Base-by-base conservation (phyloP, 495 filamentous ascomycete genomes). In the Penicillium riverlandense region DNA sequence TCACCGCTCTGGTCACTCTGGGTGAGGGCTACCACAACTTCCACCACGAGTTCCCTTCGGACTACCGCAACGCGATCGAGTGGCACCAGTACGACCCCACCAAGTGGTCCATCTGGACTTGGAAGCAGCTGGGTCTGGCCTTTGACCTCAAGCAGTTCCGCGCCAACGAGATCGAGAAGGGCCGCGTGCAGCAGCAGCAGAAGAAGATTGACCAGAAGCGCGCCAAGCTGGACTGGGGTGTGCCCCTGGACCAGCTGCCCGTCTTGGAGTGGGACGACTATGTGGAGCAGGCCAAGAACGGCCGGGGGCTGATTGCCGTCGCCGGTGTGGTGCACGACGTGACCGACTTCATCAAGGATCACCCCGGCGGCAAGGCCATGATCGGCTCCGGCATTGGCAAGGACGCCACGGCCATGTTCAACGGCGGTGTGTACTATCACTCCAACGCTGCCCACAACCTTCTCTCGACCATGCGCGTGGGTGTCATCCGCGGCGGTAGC, bases 11-110 rank as follows among this genome's bases (percentile, higher is more conserved):
- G 10, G 86, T 94, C 44, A 98, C 92, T 37, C 88, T 98, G 28
- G 92, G 92, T 39, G 92, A 98, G 67, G 92, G 92, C 40, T 98
- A 98, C 74, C 90, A 97, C 78, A 96, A 95, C 75, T 98, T 98
- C 82, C 92, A 98, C 75, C 92, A 98, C 77, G 92, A 98, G 63
- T 98, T 98, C 74, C 92, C 92, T 41, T 94, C 88, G 11, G 92
- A 98, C 67, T 96, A 96, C 84, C 88, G 92, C 62, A 98, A 98
- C 66, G 92, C 91, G 41, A 94, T 98, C 51, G 75, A 96, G 61
- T 96, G 90, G 88, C 86, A 85, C 74, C 92, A 98, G 75, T 98
- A 98, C 59, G 92, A 98, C 69, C 92, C 92, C 14, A 98, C 92
- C 66, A 98, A 98, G 77, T 96, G 91, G 90, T 77, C 69, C 64